These are phyloP conservation scores for Eucalyptus erythrocorys DNA, from an alignment of 345 rosid species.

Conservation along the genomic window DNA sequence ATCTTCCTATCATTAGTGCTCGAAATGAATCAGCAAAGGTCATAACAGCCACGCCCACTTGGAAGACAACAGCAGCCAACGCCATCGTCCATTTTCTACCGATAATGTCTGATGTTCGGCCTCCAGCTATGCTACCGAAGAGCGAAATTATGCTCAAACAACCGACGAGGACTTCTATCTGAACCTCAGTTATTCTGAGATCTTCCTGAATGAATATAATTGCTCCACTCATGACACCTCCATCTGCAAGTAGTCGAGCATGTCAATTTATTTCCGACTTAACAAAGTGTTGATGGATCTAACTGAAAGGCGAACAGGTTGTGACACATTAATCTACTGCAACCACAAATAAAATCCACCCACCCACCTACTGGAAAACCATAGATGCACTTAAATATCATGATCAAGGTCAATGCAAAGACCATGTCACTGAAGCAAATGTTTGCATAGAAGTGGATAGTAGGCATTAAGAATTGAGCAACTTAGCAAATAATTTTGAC, in stretches of 20 bases:
- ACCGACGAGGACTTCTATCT: conserved; percentile 71
- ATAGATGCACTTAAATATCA: background rate
- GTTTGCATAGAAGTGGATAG: background rate
- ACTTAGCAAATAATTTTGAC: background rate
- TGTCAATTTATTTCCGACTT: background rate
- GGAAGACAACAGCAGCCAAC: conserved; percentile 66
- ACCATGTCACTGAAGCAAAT: background rate
- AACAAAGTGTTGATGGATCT: background rate
- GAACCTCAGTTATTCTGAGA: conserved; percentile 63
- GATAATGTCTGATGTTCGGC: conserved; percentile 61
- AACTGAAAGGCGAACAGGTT: background rate
- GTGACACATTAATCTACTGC: background rate
- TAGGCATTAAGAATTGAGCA: background rate
- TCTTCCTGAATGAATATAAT: conserved; percentile 79
- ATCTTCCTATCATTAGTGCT: conserved; percentile 59
- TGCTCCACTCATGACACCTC: conserved; percentile 98
- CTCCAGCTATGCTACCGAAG: conserved; percentile 85
- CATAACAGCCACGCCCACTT: conserved; percentile 63
- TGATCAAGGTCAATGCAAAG: background rate
- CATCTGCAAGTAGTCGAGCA: conserved; percentile 36
- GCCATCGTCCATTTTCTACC: conserved; percentile 97
- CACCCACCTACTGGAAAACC: background rate
- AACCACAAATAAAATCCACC: background rate
- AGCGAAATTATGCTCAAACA: conserved; percentile 65
- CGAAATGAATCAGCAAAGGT: conserved; percentile 57